These are phyloP conservation scores for Colletotrichum sp. DNA, from an alignment of 2,329 filamentous ascomycete genomes.

Conservation along the genomic window DNA sequence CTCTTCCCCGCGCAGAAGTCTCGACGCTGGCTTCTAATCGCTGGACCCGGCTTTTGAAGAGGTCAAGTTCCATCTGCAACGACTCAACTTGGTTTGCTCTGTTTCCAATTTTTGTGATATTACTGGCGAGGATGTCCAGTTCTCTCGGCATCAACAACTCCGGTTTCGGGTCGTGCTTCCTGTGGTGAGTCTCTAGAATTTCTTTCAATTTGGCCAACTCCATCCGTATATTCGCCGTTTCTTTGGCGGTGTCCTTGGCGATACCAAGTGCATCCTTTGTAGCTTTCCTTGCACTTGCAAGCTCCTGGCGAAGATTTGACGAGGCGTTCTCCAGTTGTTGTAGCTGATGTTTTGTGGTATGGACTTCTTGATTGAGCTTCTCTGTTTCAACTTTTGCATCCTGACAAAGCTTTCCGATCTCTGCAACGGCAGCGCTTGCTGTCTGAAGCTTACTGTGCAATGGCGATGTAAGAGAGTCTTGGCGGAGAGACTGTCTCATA, in stretches of 20 bases:
- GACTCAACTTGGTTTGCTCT: conserved; percentile 43
- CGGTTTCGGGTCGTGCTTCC: not conserved
- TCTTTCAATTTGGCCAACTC: conserved; percentile 37
- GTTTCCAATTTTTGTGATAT: conserved; percentile 41
- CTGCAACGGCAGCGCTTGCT: conserved; percentile 23
- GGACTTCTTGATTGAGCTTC: conserved; percentile 25
- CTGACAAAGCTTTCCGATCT: conserved; percentile 23
- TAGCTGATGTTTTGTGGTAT: conserved; percentile 21
- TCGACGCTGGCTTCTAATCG: conserved; percentile 32
- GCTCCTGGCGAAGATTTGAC: conserved; percentile 25
- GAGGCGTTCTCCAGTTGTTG: conserved; percentile 26
- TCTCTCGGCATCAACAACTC: conserved; percentile 26
- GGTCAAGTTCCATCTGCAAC: conserved; percentile 46
- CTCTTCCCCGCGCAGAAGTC: not conserved
- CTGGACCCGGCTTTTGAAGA: conserved; percentile 41
- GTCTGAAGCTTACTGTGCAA: conserved; percentile 29
- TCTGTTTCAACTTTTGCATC: conserved; percentile 21
- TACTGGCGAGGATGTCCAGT: conserved; percentile 44
- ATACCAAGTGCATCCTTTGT: conserved; percentile 27
- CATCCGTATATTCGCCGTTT: conserved; percentile 33
- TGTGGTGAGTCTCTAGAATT: conserved; percentile 29
- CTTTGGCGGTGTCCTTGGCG: conserved; percentile 31
- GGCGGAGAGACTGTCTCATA: conserved; percentile 29
- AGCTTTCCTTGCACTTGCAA: conserved; percentile 26
- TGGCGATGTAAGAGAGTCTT: not conserved